Percentiles rank a stretch among this genome's conserved stretches.
Evolutionary conservation across 2,329 filamentous ascomycete species (phyloP).

Genomic region (Graphium sp.): DNA sequence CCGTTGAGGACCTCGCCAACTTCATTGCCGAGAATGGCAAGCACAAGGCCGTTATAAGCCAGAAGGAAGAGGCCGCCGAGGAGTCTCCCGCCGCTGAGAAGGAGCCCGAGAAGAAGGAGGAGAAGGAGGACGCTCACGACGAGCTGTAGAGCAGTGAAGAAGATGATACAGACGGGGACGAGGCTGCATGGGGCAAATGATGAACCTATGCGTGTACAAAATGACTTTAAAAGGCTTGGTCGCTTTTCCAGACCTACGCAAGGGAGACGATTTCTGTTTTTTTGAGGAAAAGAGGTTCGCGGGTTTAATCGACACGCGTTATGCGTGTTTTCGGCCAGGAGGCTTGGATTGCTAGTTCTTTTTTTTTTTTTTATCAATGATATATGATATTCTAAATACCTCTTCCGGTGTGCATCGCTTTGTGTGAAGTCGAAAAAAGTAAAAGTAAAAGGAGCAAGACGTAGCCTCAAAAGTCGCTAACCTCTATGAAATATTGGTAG

Average conservation of each 20-base stretch:
- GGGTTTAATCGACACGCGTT: too few relatives aligned
- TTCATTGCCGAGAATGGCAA: conserved; percentile 96
- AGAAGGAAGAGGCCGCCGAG: conserved; percentile 34
- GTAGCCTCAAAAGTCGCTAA: neutral
- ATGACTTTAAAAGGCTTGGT: too few relatives aligned
- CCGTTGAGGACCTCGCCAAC: conserved; percentile 75
- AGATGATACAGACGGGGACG: too few relatives aligned
- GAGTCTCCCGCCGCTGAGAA: conserved; percentile 33
- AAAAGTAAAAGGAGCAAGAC: conserved; percentile 2
- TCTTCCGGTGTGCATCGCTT: too few relatives aligned
- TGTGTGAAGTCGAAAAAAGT: conserved; percentile 5
- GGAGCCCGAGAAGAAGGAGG: conserved; percentile 19
- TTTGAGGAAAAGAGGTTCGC: too few relatives aligned
- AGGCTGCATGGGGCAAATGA: too few relatives aligned
- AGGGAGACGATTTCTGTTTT: too few relatives aligned
- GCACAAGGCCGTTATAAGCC: conserved; percentile 52
- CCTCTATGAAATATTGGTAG: too few relatives aligned
- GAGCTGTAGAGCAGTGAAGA: conserved; percentile 54
- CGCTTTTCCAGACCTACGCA: too few relatives aligned
- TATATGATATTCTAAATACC: too few relatives aligned
- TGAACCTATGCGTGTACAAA: conserved; percentile 4
- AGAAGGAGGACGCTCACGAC: conserved; percentile 39
- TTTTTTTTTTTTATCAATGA: conserved; percentile 4
- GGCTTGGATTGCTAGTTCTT: conserved; percentile 1
- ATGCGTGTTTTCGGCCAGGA: too few relatives aligned